A percentile compares a stretch with the other conserved stretches of the same genome.
phyloP scores from a whole-genome alignment of 257 asterid genomes.

The Salvia splendens region DNA sequence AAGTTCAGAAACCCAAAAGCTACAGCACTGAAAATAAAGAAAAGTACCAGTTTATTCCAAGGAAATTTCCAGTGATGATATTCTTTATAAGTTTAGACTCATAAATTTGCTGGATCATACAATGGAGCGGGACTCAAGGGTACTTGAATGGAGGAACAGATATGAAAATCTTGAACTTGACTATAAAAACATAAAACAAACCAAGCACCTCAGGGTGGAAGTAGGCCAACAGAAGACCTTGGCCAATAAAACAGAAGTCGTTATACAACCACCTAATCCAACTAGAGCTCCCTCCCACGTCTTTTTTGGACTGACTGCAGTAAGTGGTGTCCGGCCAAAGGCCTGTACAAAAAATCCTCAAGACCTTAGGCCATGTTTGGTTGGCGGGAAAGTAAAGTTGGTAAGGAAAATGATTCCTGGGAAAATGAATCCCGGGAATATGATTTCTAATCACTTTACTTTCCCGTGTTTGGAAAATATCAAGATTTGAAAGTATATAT shows the following conservation, averaged over 20 bases:
- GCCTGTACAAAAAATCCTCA: slow-evolving; percentile 53
- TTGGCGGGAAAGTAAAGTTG: no score
- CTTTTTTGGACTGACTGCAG: slow-evolving; percentile 88
- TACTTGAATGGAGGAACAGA: background rate
- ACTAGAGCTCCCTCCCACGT: slow-evolving; percentile 97
- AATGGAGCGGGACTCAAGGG: background rate
- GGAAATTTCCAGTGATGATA: slow-evolving; percentile 4
- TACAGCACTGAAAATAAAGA: slow-evolving; percentile 58
- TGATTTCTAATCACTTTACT: no score
- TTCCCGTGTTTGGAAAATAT: no score
- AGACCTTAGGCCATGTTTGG: no score
- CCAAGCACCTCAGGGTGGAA: slow-evolving; percentile 60
- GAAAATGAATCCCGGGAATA: no score
- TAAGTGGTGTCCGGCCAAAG: slow-evolving; percentile 94
- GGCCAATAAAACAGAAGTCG: slow-evolving; percentile 68
- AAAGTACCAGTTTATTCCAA: slow-evolving; percentile 21
- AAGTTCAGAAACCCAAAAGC: slow-evolving; percentile 83
- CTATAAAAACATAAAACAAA: background rate
- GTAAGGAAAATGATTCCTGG: no score
- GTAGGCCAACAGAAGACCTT: slow-evolving; percentile 77
- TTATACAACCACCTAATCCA: slow-evolving; percentile 86
- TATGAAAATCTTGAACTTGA: background rate
- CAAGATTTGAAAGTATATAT: no score
- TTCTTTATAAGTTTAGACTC: slow-evolving; percentile 10
- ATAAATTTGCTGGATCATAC: background rate